Conservation (phyloP, 148 eudicot genomes). For the Camellia lanceoleosa region DNA sequence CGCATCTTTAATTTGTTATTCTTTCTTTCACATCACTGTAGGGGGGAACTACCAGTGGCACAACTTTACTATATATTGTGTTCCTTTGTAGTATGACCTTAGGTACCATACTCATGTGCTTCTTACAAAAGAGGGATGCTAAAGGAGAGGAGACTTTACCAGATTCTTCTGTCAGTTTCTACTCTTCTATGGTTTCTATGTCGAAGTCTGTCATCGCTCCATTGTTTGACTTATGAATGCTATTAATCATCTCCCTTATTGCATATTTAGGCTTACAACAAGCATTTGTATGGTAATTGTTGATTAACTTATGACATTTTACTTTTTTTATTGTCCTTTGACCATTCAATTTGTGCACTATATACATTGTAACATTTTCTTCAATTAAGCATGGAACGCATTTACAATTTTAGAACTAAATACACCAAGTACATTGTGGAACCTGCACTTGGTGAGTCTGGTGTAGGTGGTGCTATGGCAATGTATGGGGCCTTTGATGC, state of each 20-base stretch:
- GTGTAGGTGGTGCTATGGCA: conserved; percentile 94
- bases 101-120: conserved; percentile 81
- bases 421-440: conserved; percentile 74
- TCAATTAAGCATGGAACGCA: conserved; percentile 1
- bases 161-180: conserved; percentile 41
- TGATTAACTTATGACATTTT: not conserved
- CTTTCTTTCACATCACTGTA: conserved; percentile 35
- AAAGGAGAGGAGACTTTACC: conserved; percentile 44
- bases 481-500: conserved; percentile 95
- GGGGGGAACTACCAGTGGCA: conserved; percentile 82
- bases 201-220: conserved; percentile 56
- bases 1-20: not conserved
- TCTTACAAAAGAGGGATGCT: conserved; percentile 57
- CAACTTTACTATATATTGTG: conserved; percentile 62
- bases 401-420: conserved; percentile 58
- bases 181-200: conserved; percentile 42
- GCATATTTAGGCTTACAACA: conserved; percentile 97
- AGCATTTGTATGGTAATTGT: conserved; percentile 88
- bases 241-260: conserved; percentile 80
- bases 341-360: not conserved
- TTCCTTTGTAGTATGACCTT: conserved; percentile 80
- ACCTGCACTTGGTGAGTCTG: conserved; percentile 86
- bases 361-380: not conserved
- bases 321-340: not conserved
- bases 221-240: conserved; percentile 62